Base-by-base conservation (phyloP, 2,329 filamentous ascomycete species). In the Whalleya microplaca region DNA sequence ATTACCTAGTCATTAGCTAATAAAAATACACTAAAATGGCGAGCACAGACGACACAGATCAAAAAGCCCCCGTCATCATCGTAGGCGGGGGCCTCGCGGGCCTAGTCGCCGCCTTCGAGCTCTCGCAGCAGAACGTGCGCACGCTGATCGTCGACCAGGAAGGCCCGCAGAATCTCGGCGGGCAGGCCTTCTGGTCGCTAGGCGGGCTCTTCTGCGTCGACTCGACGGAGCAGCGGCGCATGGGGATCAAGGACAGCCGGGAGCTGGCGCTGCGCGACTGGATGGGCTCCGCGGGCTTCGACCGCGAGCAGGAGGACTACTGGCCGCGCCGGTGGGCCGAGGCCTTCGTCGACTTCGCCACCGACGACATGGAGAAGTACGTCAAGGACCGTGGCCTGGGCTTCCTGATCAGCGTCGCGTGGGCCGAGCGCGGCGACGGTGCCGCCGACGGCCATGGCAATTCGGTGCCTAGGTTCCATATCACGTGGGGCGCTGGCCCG, bases 111-210 rank as follows among this genome's bases (percentile, higher is more conserved):
- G 83, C 83, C 43, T 83, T 78, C 62, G 83, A 86, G 71, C 78
- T 86, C 6, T 73, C 78, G 14, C 73, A 78, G 65, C 79, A 76
- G 56, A 72, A 76, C 48, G 72, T 85, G n/a, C 78, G 76, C 2
- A 75, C 75, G 37, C 56, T 85, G 47, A 70, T 86, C 42, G 50
- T 87, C 48, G 84, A 87, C 70, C 84, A 87, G 66, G 84, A 87
- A 66, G 82, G 80, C 55, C 76, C 74, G 27, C 70, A 76, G 58
- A 85, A 78, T 63, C 74, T 87, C 9, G 84, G 84, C 56, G 84
- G 84, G 2, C 84, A 87, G 69, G 84, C 84, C 6, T 86, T 86
- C 67, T 87, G 84, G 83, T 87, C 84, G 2, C 78, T 87, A 1
- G 84, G 84, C 32, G 84, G 84, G 37, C 68, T 87, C 21, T 87